Percentiles rank a stretch among this genome's conserved stretches.
These are phyloP conservation scores for Xerocomus spinulosus DNA, from an alignment of 768 basidiomycete species.

Conservation along the genomic window DNA sequence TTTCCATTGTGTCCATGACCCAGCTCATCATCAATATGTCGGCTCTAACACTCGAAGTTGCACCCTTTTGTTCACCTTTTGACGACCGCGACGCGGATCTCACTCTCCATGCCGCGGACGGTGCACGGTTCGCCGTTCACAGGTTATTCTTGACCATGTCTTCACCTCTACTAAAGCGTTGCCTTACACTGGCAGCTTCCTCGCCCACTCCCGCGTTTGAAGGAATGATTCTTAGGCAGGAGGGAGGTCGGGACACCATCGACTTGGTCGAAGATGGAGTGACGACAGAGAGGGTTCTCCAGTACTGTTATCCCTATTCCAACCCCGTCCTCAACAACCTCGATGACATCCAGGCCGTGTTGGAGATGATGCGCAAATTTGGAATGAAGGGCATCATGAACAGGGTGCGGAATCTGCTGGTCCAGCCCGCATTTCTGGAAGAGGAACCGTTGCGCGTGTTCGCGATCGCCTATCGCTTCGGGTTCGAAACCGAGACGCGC, in stretches of 20 bases:
- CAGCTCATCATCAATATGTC: slow-evolving; percentile 24
- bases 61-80: slow-evolving; percentile 33
- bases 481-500: slow-evolving; percentile 31
- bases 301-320: slow-evolving; percentile 35
- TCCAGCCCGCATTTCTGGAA: slow-evolving; percentile 24
- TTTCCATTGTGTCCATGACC: slow-evolving; percentile 23
- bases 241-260: slow-evolving; percentile 24
- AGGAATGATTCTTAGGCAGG: slow-evolving; percentile 20
- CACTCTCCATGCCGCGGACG: slow-evolving; percentile 40
- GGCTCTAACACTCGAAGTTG: slow-evolving; percentile 27
- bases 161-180: slow-evolving; percentile 38
- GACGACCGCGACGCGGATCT: slow-evolving; percentile 39
- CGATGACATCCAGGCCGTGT: slow-evolving; percentile 32
- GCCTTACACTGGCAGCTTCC: slow-evolving; percentile 21
- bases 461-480: slow-evolving; percentile 37
- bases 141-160: slow-evolving; percentile 39
- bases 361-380: slow-evolving; percentile 38
- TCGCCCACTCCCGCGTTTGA: slow-evolving; percentile 29
- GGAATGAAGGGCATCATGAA: slow-evolving; percentile 32
- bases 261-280: slow-evolving; percentile 31
- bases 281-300: slow-evolving; percentile 31
- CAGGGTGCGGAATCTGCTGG: slow-evolving; percentile 27
- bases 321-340: slow-evolving; percentile 31
- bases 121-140: slow-evolving; percentile 41
- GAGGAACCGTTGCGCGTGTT: slow-evolving; percentile 35